Conservation (phyloP, 371 early-diverging fungal genomes). For the Circinella umbellata region DNA sequence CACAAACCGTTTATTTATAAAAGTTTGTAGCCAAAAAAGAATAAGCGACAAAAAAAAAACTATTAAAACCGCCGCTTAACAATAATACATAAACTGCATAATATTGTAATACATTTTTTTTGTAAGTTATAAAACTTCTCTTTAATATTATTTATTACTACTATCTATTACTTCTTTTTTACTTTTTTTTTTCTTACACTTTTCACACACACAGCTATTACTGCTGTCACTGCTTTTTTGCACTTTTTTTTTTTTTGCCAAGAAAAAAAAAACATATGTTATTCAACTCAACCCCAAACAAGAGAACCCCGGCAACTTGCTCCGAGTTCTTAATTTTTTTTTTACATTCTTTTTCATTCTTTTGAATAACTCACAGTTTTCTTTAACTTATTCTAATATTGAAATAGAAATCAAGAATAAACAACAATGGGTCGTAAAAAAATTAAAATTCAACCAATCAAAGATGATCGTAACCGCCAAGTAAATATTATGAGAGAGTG, state of each 20-base stretch:
- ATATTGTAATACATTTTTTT: background rate
- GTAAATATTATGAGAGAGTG: conserved; percentile 38
- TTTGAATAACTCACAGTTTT: too few relatives aligned
- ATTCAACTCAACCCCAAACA: background rate
- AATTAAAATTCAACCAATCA: conserved; percentile 95
- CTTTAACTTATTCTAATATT: too few relatives aligned
- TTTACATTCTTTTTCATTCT: too few relatives aligned
- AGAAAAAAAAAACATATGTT: too few relatives aligned
- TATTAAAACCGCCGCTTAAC: too few relatives aligned
- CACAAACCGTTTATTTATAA: conserved; percentile 17
- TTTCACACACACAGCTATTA: too few relatives aligned
- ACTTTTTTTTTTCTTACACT: too few relatives aligned
- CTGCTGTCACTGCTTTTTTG: conserved; percentile 2
- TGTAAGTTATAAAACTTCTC: too few relatives aligned
- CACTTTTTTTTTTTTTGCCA: conserved; percentile 1
- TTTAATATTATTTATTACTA: too few relatives aligned
- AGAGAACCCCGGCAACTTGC: too few relatives aligned
- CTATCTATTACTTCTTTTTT: too few relatives aligned
- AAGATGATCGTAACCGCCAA: conserved; percentile 94
- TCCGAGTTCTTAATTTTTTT: too few relatives aligned
- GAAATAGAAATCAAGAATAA: background rate
- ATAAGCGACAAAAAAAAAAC: conserved; percentile 16
- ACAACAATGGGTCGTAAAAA: conserved; percentile 92
- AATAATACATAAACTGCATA: conserved; percentile 14
- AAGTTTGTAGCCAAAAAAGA: conserved; percentile 20